These are phyloP conservation scores for Apiospora pterosperma DNA, from an alignment of 2,329 filamentous ascomycete genomes.

Conservation along the genomic window DNA sequence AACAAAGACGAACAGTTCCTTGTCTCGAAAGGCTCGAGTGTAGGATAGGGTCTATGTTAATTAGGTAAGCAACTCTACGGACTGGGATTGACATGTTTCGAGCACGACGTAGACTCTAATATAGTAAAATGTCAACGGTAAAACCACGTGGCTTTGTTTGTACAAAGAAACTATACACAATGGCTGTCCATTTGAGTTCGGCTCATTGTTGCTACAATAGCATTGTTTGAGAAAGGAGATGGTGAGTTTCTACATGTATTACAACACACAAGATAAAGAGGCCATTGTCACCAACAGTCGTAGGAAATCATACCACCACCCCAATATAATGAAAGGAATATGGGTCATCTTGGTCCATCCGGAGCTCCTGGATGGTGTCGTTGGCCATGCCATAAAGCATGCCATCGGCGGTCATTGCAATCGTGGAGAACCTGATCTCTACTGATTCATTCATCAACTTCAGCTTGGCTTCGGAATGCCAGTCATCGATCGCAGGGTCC, in stretches of 20 bases:
- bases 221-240: no score
- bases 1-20: background rate
- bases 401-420: constrained; percentile 3
- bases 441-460: background rate
- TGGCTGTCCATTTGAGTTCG: no score
- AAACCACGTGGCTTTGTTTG: no score
- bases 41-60: background rate
- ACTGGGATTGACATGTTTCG: background rate
- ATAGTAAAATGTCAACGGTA: no score
- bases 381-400: background rate
- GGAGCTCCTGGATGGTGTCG: background rate
- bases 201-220: no score
- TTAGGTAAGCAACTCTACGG: background rate
- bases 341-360: constrained; percentile 3
- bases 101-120: background rate
- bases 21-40: background rate
- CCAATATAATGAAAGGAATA: constrained; percentile 1
- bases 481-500: background rate
- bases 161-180: no score
- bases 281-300: no score
- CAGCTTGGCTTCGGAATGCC: background rate
- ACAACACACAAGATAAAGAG: no score
- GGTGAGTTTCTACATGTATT: no score
- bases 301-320: background rate
- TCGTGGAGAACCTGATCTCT: background rate